phyloP scores from a whole-genome alignment of 2,329 filamentous ascomycete species.

The Xylariaceae sp. region DNA sequence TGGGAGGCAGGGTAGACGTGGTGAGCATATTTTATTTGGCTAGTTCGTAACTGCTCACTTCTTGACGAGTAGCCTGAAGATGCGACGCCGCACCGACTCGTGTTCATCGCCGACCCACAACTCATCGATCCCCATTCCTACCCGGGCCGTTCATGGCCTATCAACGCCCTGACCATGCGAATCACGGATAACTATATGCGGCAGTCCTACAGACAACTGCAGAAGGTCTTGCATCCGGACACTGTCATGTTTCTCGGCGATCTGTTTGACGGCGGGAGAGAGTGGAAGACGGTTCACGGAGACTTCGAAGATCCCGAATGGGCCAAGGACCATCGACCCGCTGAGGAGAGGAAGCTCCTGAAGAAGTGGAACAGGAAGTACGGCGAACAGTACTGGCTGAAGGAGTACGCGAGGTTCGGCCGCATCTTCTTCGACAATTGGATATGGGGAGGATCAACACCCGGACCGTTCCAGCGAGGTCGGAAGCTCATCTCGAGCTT shows the following conservation, averaged over 20 bases:
- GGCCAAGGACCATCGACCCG: conserved; percentile 47
- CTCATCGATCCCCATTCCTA: conserved; percentile 95
- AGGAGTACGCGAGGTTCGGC: conserved; percentile 82
- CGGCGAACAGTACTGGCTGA: conserved; percentile 75
- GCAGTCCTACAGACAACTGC: conserved; percentile 73
- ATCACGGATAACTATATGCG: conserved; percentile 88
- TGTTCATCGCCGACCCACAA: conserved; percentile 85
- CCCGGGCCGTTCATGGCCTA: conserved; percentile 64
- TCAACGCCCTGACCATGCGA: conserved; percentile 48
- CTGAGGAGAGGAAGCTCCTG: conserved; percentile 48
- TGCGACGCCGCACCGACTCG: conserved; percentile 75
- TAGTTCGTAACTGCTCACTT: conserved; percentile 9
- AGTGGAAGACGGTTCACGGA: conserved; percentile 74
- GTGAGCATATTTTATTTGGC: background rate
- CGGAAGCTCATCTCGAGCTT: conserved; percentile 77
- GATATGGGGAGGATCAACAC: conserved; percentile 50
- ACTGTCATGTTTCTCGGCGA: conserved; percentile 89
- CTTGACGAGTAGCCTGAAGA: conserved; percentile 57
- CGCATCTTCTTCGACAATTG: conserved; percentile 74
- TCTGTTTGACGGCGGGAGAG: conserved; percentile 89
- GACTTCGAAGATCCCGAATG: conserved; percentile 55
- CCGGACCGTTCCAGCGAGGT: conserved; percentile 57
- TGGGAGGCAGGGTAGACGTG: conserved; percentile 1
- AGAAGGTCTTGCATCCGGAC: conserved; percentile 72
- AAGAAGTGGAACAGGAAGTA: conserved; percentile 70